phyloP scores from a whole-genome alignment of 371 early-diverging fungal genomes.

The Rhizopus microsporus region DNA sequence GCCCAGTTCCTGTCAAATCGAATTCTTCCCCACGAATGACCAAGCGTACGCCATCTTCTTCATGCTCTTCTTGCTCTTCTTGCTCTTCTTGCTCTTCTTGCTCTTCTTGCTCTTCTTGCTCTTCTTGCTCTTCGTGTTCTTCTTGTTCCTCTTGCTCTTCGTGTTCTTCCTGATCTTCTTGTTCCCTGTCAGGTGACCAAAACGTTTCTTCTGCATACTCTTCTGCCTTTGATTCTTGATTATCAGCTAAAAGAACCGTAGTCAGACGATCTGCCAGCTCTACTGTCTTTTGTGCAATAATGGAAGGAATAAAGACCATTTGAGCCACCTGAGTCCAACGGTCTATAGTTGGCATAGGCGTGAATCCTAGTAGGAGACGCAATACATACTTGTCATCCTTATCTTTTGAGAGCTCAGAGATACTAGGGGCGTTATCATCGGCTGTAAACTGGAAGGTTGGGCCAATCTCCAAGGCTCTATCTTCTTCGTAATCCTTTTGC shows the following conservation, averaged over 20 bases:
- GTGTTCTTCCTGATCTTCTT: conserved; percentile 5
- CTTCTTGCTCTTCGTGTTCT: not conserved
- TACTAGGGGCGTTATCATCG: not conserved
- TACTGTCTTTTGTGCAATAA: conserved; percentile 49
- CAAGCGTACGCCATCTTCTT: conserved; percentile 13
- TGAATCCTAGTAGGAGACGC: conserved; percentile 52
- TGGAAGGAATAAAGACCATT: conserved; percentile 64
- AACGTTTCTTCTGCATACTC: not conserved
- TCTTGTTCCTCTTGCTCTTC: not conserved
- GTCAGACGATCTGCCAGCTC: conserved; percentile 46
- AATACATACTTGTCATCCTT: conserved; percentile 21
- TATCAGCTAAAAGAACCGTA: conserved; percentile 10
- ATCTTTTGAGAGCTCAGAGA: conserved; percentile 7
- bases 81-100: not conserved
- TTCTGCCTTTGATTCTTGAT: not conserved
- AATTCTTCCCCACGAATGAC: conserved; percentile 51
- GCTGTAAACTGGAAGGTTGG: conserved; percentile 20
- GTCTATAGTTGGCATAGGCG: conserved; percentile 67
- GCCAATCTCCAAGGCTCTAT: conserved; percentile 16
- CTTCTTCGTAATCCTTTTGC: conserved; percentile 1
- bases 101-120: conserved; percentile 7
- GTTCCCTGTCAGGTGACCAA: not conserved
- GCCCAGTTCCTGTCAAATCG: conserved; percentile 86
- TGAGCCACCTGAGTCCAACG: conserved; percentile 84
- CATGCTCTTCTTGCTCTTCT: conserved; percentile 13